Percentiles rank a stretch among this genome's conserved stretches.
phyloP scores from a whole-genome alignment of 2,329 filamentous ascomycete genomes.

The Arthrobotrys sphaeroides region DNA sequence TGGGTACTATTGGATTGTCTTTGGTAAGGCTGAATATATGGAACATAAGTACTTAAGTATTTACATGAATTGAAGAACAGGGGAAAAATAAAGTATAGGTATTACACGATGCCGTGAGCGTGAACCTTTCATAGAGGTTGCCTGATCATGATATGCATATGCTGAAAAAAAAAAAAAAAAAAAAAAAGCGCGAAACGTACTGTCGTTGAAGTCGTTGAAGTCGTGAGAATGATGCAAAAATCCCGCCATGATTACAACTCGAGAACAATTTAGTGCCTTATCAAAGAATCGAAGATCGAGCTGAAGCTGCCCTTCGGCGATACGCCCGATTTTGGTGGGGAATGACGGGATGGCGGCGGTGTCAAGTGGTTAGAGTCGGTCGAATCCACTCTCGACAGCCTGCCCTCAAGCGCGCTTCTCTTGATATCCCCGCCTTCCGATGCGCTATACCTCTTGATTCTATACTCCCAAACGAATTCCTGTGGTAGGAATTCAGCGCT shows the following conservation, averaged over 20 bases:
- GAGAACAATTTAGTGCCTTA: constrained; percentile 5
- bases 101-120: background rate
- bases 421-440: constrained; percentile 22
- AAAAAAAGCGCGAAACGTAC: too few relatives aligned
- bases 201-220: constrained; percentile 18
- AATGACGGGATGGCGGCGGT: constrained; percentile 33
- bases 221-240: background rate
- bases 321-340: constrained; percentile 1
- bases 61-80: constrained; percentile 19
- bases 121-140: background rate
- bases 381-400: constrained; percentile 24
- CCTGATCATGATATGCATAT: background rate
- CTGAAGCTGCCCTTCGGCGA: constrained; percentile 43
- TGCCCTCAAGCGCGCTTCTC: constrained; percentile 30
- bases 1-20: background rate
- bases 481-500: constrained; percentile 38
- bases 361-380: constrained; percentile 27
- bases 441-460: constrained; percentile 22
- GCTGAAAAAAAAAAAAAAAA: background rate
- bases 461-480: constrained; percentile 43
- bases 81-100: background rate
- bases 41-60: too few relatives aligned
- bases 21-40: constrained; percentile 21
- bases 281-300: constrained; percentile 34
- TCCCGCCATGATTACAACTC: background rate